Conservation (phyloP, 179 eudicot species). For the Beta lomatogona region DNA sequence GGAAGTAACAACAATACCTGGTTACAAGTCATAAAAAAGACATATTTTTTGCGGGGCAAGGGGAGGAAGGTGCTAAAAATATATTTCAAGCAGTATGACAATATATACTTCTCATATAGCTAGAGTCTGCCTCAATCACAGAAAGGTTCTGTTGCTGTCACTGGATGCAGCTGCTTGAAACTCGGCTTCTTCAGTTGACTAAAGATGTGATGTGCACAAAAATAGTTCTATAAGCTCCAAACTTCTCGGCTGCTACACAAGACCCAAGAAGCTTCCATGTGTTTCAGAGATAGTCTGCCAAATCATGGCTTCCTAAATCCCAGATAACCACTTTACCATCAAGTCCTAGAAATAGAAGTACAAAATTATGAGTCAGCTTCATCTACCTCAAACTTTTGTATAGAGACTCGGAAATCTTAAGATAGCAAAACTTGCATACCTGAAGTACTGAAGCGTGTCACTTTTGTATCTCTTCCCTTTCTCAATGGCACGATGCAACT, state of each 20-base stretch:
- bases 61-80: neutral
- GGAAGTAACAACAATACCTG: neutral
- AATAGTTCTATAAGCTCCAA: slow-evolving; percentile 7
- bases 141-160: slow-evolving; percentile 7
- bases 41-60: no score
- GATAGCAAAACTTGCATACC: slow-evolving; percentile 39
- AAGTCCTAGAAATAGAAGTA: slow-evolving; percentile 51
- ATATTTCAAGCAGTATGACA: neutral
- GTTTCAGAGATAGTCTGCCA: slow-evolving; percentile 52
- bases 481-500: slow-evolving; percentile 80
- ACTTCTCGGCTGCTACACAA: neutral
- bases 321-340: slow-evolving; percentile 91
- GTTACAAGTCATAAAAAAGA: neutral
- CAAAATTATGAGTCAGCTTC: neutral
- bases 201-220: slow-evolving; percentile 21
- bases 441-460: slow-evolving; percentile 84
- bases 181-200: slow-evolving; percentile 5
- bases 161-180: slow-evolving; percentile 3
- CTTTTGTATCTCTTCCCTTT: slow-evolving; percentile 48
- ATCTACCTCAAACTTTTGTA: neutral
- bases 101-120: slow-evolving; percentile 8
- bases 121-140: neutral
- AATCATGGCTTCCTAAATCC: slow-evolving; percentile 78
- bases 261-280: neutral
- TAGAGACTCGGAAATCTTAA: neutral